These are phyloP conservation scores for Salix koriyanagi DNA, from an alignment of 345 rosid species.

Conservation along the genomic window DNA sequence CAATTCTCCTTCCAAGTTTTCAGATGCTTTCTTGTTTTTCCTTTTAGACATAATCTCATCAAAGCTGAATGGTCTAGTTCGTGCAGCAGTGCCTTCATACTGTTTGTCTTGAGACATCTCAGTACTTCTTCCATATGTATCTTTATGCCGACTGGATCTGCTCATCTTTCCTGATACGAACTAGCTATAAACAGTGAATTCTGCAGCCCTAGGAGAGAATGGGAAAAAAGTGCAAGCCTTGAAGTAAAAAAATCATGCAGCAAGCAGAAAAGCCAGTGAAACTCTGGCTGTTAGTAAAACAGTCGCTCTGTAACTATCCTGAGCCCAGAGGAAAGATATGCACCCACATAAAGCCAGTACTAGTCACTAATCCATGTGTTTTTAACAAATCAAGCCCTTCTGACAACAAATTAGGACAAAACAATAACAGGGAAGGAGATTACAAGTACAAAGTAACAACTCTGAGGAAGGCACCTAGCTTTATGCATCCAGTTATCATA, in stretches of 20 bases:
- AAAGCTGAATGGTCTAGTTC: constrained; percentile 75
- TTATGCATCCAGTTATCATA: neutral
- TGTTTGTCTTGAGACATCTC: constrained; percentile 12
- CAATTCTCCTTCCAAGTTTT: constrained; percentile 25
- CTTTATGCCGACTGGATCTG: constrained; percentile 39
- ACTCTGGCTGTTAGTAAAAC: neutral
- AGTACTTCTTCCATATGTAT: constrained; percentile 33
- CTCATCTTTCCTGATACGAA: constrained; percentile 44
- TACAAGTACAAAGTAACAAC: neutral
- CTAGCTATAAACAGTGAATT: neutral
- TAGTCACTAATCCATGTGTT: neutral
- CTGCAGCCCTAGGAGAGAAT: neutral
- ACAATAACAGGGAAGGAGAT: neutral
- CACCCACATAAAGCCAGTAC: neutral
- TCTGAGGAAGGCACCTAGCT: neutral
- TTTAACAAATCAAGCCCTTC: neutral
- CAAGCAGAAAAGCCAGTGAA: neutral
- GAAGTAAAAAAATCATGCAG: neutral
- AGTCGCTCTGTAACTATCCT: neutral
- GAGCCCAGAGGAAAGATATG: no score
- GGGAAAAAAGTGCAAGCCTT: neutral
- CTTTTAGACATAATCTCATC: constrained; percentile 77
- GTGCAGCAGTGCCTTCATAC: constrained; percentile 69
- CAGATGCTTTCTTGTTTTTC: constrained; percentile 46
- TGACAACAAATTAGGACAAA: neutral